Evolutionary conservation across 805 yeast genomes (phyloP).

Genomic region (Diddensiella caesifluorescens): DNA sequence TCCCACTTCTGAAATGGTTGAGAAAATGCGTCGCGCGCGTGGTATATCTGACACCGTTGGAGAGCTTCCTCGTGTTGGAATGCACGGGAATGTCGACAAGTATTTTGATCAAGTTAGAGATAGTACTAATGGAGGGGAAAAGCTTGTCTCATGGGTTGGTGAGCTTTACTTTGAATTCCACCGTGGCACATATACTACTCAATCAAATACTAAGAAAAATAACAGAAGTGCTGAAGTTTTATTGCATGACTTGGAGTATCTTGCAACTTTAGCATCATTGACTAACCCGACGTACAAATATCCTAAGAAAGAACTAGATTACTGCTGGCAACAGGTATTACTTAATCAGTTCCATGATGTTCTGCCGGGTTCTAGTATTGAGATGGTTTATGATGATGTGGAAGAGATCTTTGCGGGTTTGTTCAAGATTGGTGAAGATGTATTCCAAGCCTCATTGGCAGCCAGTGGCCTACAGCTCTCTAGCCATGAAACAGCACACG

Average conservation of each 20-base stretch:
- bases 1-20: conserved; percentile 88
- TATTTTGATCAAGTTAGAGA: conserved; percentile 63
- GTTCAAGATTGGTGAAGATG: conserved; percentile 45
- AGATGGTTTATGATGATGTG: conserved; percentile 88
- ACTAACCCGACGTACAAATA: conserved; percentile 52
- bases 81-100: conserved; percentile 70
- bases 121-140: conserved; percentile 57
- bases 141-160: conserved; percentile 85
- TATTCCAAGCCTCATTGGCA: conserved; percentile 53
- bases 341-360: conserved; percentile 96
- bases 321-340: conserved; percentile 81
- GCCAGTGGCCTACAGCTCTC: conserved; percentile 32
- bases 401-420: conserved; percentile 68
- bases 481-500: conserved; percentile 7
- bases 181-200: conserved; percentile 95
- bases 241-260: conserved; percentile 78
- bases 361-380: conserved; percentile 93
- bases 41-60: conserved; percentile 84
- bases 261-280: conserved; percentile 72
- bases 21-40: conserved; percentile 83
- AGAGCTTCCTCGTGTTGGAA: conserved; percentile 70
- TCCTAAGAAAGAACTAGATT: conserved; percentile 62
- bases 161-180: conserved; percentile 93
- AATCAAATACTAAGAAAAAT: conserved; percentile 74
- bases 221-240: conserved; percentile 72